Conservation (phyloP, 805 yeast species). For the Kodamaea fukazawae region DNA sequence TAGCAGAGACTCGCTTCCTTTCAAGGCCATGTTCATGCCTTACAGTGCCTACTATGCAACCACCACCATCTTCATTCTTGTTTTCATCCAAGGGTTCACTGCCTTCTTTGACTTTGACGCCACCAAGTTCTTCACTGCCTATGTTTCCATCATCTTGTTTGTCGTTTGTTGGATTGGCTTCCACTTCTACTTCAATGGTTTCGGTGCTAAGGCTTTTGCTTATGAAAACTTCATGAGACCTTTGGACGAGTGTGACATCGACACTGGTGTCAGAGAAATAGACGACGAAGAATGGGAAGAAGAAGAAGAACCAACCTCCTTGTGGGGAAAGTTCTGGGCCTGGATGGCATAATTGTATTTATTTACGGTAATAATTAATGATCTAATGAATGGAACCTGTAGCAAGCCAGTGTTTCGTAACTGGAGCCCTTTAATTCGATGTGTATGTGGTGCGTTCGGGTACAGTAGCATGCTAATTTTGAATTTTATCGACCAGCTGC, state of each 20-base stretch:
- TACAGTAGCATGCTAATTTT: too few species aligned
- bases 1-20: slow-evolving; percentile 67
- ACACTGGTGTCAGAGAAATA: slow-evolving; percentile 60
- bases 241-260: slow-evolving; percentile 64
- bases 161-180: slow-evolving; percentile 52
- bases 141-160: slow-evolving; percentile 65
- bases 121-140: slow-evolving; percentile 63
- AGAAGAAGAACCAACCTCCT: slow-evolving; percentile 47
- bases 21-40: slow-evolving; percentile 72
- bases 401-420: too few species aligned
- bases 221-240: slow-evolving; percentile 43
- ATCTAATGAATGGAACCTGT: too few species aligned
- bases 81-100: slow-evolving; percentile 69
- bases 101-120: slow-evolving; percentile 58
- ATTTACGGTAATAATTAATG: neutral
- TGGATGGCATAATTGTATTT: slow-evolving; percentile 26
- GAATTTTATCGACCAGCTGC: too few species aligned
- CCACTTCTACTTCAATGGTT: slow-evolving; percentile 50
- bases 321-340: slow-evolving; percentile 58
- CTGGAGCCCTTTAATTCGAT: too few species aligned
- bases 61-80: slow-evolving; percentile 51
- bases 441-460: too few species aligned
- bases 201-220: slow-evolving; percentile 28
- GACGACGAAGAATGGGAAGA: slow-evolving; percentile 59
- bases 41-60: slow-evolving; percentile 62